phyloP scores from a whole-genome alignment of 78 protist genomes.

The Monocercomonoides exilis region DNA sequence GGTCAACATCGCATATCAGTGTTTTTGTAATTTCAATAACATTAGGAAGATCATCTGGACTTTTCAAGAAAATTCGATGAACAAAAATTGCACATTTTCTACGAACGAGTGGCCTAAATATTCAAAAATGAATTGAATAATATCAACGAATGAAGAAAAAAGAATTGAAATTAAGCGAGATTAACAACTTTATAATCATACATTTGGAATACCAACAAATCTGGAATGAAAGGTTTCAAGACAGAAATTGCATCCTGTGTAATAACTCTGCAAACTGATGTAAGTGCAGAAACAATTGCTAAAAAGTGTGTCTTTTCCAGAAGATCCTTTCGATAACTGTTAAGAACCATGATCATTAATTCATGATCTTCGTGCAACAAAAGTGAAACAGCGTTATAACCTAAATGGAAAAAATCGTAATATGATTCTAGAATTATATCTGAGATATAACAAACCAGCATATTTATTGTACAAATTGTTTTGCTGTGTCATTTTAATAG shows the following conservation, averaged over 20 bases:
- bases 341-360: slow-evolving; percentile 50
- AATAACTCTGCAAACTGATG: slow-evolving; percentile 44
- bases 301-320: slow-evolving; percentile 18
- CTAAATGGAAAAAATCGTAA: neutral
- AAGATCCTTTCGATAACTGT: slow-evolving; percentile 57
- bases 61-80: slow-evolving; percentile 3
- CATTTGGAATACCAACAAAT: neutral
- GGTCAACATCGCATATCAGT: slow-evolving; percentile 73
- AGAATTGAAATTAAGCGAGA: no score
- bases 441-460: neutral
- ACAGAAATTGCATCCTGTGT: slow-evolving; percentile 28
- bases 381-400: slow-evolving; percentile 10
- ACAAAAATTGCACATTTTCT: neutral
- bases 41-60: neutral
- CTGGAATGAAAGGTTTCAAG: neutral
- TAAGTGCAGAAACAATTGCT: slow-evolving; percentile 52
- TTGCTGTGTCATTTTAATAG: slow-evolving; percentile 59
- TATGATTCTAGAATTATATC: neutral
- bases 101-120: neutral
- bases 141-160: neutral
- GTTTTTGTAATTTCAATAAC: neutral
- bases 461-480: slow-evolving; percentile 40
- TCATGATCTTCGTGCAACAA: slow-evolving; percentile 48
- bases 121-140: neutral
- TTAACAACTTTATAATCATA: no score